Evolutionary conservation across 495 filamentous ascomycete genomes (phyloP), one percentile per base, ranked within the genome.

Genomic region (Aspergillus leporis): DNA sequence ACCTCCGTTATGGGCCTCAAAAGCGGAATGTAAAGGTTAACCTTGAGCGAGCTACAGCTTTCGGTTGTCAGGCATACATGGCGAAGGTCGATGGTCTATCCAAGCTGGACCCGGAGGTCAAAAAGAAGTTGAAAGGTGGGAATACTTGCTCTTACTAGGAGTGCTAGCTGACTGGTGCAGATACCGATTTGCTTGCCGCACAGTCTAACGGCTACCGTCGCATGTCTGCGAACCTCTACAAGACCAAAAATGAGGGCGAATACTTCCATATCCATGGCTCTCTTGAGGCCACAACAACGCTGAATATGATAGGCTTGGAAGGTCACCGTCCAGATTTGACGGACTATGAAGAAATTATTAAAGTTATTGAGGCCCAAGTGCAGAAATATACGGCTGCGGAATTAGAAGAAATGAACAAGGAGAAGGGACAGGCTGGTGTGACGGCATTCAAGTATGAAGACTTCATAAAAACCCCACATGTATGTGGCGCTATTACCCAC

Each of bases 211-310:
- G 85, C 18, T 91, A 93, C 66, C 83, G 88, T 32, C 83, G 89
- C 38, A 80, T 91, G 62, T 89, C 88, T 25, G 88, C 88, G 14
- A 90, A 90, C 68, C 73, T 91, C 13, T 93, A 91, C 74, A 79
- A 81, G 58, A 91, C 88, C 5, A 87, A 84, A 66, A 81, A 78
- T 50, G 76, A 72, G 25, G 82, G 78, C 46, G 79, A 87, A 63
- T 93, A 81, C 66, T 92, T 87, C 66, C 90, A 93, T 66, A 89
- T 91, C 55, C 89, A 92, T 69, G 89, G 89, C 30, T 91, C 89
- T 1, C 69, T 92, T 12, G 87, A 90, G 58, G 89, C 89, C 18
- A 82, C 78, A 12, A 83, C 78, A 7, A 87, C 87, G 3, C 73
- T 91, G 53, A 75, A 83, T 50, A 91, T 90, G 87, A 84, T 91